A percentile compares a stretch with the other conserved stretches of the same genome.
Evolutionary conservation across 352 stramenopile genomes (phyloP).

Genomic region (Phytophthora vignae): DNA sequence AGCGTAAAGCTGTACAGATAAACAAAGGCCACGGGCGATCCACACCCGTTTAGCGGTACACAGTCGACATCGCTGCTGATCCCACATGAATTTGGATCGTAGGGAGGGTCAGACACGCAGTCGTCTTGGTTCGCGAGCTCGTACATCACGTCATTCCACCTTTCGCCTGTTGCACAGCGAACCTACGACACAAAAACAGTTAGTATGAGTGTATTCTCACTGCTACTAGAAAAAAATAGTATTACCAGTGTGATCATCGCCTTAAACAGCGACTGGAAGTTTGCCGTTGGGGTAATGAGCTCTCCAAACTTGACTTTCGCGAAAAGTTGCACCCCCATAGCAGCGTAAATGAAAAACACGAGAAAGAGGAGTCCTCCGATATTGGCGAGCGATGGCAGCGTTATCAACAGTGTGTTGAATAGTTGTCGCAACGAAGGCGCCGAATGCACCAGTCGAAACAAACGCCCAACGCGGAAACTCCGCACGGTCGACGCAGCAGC

Average conservation of each 20-base stretch:
- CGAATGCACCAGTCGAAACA: constrained; percentile 79
- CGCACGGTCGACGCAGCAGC: constrained; percentile 74
- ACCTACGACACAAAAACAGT: constrained; percentile 56
- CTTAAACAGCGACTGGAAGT: constrained; percentile 88
- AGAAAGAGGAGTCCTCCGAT: constrained; percentile 90
- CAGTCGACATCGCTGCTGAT: constrained; percentile 61
- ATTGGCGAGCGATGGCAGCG: constrained; percentile 87
- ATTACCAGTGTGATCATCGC: constrained; percentile 72
- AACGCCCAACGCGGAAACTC: constrained; percentile 83
- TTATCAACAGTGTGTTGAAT: constrained; percentile 90
- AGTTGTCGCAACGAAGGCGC: constrained; percentile 83
- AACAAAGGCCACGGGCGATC: constrained; percentile 64
- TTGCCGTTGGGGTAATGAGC: constrained; percentile 74
- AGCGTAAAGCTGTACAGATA: constrained; percentile 92
- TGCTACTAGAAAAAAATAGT: not conserved
- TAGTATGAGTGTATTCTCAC: too few relatives aligned
- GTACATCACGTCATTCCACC: constrained; percentile 94
- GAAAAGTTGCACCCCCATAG: constrained; percentile 92
- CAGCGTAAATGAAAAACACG: constrained; percentile 93
- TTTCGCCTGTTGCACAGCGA: constrained; percentile 92
- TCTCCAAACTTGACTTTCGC: constrained; percentile 80
- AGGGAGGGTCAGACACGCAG: constrained; percentile 54
- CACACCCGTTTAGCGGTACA: constrained; percentile 75
- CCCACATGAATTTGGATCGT: constrained; percentile 66
- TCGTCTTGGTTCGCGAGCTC: constrained; percentile 70